Conservation (phyloP, 306 rosid genomes). For the Biancaea sappan region DNA sequence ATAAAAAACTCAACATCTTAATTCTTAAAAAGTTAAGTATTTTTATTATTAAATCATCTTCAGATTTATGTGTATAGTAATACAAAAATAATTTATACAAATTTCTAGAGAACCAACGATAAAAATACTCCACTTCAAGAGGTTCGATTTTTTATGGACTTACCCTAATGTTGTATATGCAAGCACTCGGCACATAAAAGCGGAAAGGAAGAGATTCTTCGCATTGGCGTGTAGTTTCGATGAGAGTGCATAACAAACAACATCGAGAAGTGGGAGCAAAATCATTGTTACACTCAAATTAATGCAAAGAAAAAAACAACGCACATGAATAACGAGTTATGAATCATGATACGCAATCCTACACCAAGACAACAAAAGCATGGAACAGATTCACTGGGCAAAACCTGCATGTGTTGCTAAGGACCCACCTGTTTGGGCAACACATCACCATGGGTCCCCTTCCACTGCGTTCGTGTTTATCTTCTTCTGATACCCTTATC, state of each 20-base stretch:
- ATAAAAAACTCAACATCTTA: too few relatives aligned
- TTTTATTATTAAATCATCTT: too few relatives aligned
- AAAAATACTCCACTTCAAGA: too few relatives aligned
- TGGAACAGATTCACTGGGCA: constrained; percentile 23
- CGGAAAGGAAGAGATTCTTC: background rate
- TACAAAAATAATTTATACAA: too few relatives aligned
- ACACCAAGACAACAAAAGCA: constrained; percentile 20
- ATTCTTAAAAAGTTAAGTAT: too few relatives aligned
- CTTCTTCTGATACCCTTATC: constrained; percentile 22
- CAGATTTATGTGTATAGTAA: too few relatives aligned
- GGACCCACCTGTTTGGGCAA: constrained; percentile 25
- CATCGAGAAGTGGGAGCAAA: background rate
- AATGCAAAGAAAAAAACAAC: constrained; percentile 19
- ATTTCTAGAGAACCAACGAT: too few relatives aligned
- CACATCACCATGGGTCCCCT: constrained; percentile 16
- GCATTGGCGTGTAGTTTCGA: too few relatives aligned
- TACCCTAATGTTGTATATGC: too few relatives aligned
- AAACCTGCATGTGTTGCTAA: constrained; percentile 8
- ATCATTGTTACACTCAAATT: background rate
- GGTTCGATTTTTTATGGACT: too few relatives aligned
- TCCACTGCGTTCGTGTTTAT: background rate
- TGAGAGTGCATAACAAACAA: constrained; percentile 1
- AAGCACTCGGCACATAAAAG: constrained; percentile 11
- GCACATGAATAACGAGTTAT: background rate
- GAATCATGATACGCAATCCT: background rate